A percentile compares a stretch with the other conserved stretches of the same genome.
phyloP scores from a whole-genome alignment of 75 land plant species.

The Pseudotsuga menziesii region DNA sequence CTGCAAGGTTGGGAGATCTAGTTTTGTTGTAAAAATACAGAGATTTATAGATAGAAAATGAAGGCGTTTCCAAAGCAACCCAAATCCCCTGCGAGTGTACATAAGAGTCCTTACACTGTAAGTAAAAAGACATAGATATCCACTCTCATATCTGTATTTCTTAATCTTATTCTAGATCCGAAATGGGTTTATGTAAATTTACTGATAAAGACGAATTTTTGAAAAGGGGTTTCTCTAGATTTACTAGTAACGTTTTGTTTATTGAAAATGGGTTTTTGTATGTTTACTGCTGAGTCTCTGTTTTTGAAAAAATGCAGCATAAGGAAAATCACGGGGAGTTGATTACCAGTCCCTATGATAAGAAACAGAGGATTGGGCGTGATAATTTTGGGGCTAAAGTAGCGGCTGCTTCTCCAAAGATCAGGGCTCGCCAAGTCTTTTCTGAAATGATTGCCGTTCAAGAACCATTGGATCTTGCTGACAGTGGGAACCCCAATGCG shows the following conservation, averaged over 20 bases:
- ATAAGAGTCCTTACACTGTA: constrained; percentile 7
- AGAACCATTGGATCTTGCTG: neutral
- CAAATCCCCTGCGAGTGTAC: constrained; percentile 2
- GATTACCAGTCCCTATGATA: constrained; percentile 10
- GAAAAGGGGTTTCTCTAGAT: neutral
- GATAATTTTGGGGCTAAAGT: constrained; percentile 18
- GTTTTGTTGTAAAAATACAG: neutral
- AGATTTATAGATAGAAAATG: neutral
- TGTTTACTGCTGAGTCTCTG: neutral
- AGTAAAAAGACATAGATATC: neutral
- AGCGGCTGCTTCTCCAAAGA: constrained; percentile 16
- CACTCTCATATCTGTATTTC: neutral
- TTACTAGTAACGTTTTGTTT: neutral
- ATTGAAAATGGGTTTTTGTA: neutral
- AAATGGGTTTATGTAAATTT: neutral
- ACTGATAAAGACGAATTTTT: neutral
- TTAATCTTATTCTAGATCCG: neutral
- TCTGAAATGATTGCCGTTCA: constrained; percentile 9
- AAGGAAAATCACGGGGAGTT: constrained; percentile 9
- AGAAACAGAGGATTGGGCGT: constrained; percentile 21
- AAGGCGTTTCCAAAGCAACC: neutral
- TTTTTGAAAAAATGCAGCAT: constrained; percentile 1
- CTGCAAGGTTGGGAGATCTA: neutral
- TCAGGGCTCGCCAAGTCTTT: constrained; percentile 16
- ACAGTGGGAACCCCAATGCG: neutral